Evolutionary conservation across 2,329 filamentous ascomycete genomes (phyloP), one percentile per base, ranked within the genome.

Genomic region (Sphaerulina populicola): DNA sequence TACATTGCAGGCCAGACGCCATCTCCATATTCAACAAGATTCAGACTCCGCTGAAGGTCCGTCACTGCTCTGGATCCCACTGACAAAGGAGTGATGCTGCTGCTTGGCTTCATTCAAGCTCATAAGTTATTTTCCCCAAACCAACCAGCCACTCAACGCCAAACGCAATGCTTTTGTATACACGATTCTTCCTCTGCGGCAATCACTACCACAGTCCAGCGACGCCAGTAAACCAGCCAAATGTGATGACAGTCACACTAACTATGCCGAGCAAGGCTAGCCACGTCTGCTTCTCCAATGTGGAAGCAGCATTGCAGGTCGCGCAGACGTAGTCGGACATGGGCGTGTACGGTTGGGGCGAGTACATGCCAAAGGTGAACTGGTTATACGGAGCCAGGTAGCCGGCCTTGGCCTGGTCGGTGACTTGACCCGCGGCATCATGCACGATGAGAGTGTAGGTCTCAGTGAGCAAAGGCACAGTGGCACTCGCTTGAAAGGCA

Each of bases 371-470:
- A 60, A 85, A 85, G 5, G 65, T 70, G 60, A 76, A 78, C 12
- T 74, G 70, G 51, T 71, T 72, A 61, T 71, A 76, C 2, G 73
- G 69, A 12, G 68, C 71, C 39, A 85, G 65, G 61, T 81, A 74
- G 5, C 82, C 82, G 0, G 81, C 71, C 11, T 63, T 64, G 2
- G 80, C 68, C 14, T 72, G 68, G 4, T 78, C 77, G 15, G 68
- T 77, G 37, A 78, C 68, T 12, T 72, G 74, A 54, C 73, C 74
- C 27, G 71, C 69, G 6, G 77, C 72, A 65, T 85, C 82, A 60
- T 81, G 78, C 51, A 85, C 75, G 49, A 81, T 69, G 38, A 85
- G 71, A 1, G 80, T 84, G 65, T 85, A 85, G 40, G 74, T 80
- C 42, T 80, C 80, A 7, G 70, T 73, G 33, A 82, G 66, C 47